Evolutionary conservation across 371 early-diverging fungal genomes (phyloP).

Genomic region (Lichtheimia ramosa): DNA sequence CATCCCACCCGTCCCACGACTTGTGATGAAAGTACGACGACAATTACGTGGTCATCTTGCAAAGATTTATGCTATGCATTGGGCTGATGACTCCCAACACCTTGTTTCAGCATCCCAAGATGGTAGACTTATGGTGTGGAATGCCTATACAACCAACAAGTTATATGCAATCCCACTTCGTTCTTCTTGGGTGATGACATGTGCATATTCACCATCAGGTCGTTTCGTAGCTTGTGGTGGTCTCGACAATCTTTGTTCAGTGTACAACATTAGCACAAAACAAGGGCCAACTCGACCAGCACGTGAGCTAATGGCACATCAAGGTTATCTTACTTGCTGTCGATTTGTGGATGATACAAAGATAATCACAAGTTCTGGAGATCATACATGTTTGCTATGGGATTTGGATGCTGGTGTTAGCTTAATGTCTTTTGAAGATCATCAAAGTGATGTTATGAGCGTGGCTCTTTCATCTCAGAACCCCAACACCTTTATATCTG

Average conservation of each 20-base stretch:
- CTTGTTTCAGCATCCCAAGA: conserved; percentile 97
- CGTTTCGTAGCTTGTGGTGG: conserved; percentile 97
- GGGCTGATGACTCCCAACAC: conserved; percentile 92
- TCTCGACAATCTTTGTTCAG: conserved; percentile 94
- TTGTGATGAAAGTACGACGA: conserved; percentile 92
- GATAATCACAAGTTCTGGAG: conserved; percentile 83
- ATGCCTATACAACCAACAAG: conserved; percentile 95
- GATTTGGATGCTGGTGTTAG: conserved; percentile 96
- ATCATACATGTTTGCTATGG: conserved; percentile 98
- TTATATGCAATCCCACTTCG: conserved; percentile 95
- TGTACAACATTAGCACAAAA: conserved; percentile 91
- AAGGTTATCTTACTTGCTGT: conserved; percentile 95
- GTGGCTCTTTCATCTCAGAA: conserved; percentile 55
- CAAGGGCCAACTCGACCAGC: conserved; percentile 93
- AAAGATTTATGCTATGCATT: conserved; percentile 98
- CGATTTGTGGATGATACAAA: conserved; percentile 92
- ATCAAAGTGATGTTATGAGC: conserved; percentile 97
- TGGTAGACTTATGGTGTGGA: conserved; percentile 98
- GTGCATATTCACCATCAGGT: conserved; percentile 96
- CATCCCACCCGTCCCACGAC: conserved; percentile 83
- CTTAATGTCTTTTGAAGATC: conserved; percentile 90
- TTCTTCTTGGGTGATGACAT: conserved; percentile 99
- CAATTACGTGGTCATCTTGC: conserved; percentile 96
- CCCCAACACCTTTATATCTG: conserved; percentile 95
- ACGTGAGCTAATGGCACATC: conserved; percentile 90